phyloP scores from a whole-genome alignment of 768 basidiomycete genomes.

The Mycena polygramma region DNA sequence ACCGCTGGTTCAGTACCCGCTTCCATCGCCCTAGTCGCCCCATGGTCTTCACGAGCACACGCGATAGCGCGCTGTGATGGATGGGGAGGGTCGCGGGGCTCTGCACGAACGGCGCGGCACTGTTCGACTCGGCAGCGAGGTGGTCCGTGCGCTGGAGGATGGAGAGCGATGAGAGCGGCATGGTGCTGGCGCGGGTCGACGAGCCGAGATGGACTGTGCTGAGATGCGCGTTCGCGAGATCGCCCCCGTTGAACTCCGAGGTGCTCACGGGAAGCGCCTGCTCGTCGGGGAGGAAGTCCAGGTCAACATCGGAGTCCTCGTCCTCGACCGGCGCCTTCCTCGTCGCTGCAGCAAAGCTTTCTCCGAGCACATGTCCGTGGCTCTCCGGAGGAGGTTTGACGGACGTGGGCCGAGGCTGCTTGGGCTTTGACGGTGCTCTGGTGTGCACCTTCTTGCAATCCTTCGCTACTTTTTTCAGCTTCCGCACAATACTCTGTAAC shows the following conservation, averaged over 20 bases:
- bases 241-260: conserved; percentile 52
- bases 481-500: conserved; percentile 80
- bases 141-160: conserved; percentile 75
- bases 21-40: conserved; percentile 88
- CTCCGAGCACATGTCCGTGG: conserved; percentile 66
- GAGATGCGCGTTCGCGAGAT: conserved; percentile 65
- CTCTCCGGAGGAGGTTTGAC: conserved; percentile 49
- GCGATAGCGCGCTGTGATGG: conserved; percentile 75
- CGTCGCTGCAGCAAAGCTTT: conserved; percentile 75
- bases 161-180: conserved; percentile 68
- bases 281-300: conserved; percentile 78
- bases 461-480: conserved; percentile 85
- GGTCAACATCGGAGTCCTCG: conserved; percentile 80
- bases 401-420: conserved; percentile 44
- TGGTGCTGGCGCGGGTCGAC: conserved; percentile 58
- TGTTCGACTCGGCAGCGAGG: conserved; percentile 45
- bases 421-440: conserved; percentile 53
- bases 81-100: conserved; percentile 62
- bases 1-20: conserved; percentile 73
- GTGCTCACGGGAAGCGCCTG: conserved; percentile 47
- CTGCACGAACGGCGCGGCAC: conserved; percentile 51
- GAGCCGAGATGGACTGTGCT: conserved; percentile 55
- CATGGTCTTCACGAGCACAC: conserved; percentile 85
- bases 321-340: conserved; percentile 58
- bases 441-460: conserved; percentile 82